Evolutionary conservation across 768 basidiomycete genomes (phyloP), one percentile per base, ranked within the genome.

Genomic region (Rhizopogon rudus): DNA sequence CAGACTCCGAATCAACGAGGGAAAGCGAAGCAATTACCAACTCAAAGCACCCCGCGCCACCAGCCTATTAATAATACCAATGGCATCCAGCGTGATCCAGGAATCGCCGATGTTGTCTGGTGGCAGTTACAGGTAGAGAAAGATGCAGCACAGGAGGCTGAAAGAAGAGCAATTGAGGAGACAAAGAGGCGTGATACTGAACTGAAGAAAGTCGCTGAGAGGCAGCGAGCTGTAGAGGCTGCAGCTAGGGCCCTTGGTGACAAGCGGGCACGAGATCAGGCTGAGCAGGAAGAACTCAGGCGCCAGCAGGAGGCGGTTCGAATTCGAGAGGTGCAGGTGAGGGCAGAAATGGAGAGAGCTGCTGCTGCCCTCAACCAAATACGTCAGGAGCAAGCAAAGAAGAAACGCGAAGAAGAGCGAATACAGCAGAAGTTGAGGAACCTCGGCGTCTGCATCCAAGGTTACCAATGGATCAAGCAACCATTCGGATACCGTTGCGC

Each of bases 91-190:
- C 75, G 81, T 22, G 85, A 86, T 63, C 44, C 72, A 17, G 85
- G 79, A 0, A 81, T 86, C 5, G 61, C 75, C 0, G 81, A 87
- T 62, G 63, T 61, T 1, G 63, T 75, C 10, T 86, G 86, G 86
- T 28, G 59, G 9, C 71, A 80, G 57, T 67, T 86, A 0, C 76
- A 82, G 45, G 70, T 67, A 6, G 70, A 66, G 51, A 69, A 65
- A 43, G 66, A 61, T 0, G 70, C 63, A 4, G 67, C 58, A 20
- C 61, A 61, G 20, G 63, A 66, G 41, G 53, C 43, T 28, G 49
- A 57, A 55, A 44, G 50, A 44, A 52, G 55, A 45, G 65, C 61
- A 1, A 58, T 54, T 28, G 60, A 63, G 56, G 61, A 63, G 39
- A 33, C 65, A 37, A 16, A 7, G 12, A 58, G 54, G 25, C 60